phyloP scores from a whole-genome alignment of 2,329 filamentous ascomycete genomes.

The Cordyceps javanica region DNA sequence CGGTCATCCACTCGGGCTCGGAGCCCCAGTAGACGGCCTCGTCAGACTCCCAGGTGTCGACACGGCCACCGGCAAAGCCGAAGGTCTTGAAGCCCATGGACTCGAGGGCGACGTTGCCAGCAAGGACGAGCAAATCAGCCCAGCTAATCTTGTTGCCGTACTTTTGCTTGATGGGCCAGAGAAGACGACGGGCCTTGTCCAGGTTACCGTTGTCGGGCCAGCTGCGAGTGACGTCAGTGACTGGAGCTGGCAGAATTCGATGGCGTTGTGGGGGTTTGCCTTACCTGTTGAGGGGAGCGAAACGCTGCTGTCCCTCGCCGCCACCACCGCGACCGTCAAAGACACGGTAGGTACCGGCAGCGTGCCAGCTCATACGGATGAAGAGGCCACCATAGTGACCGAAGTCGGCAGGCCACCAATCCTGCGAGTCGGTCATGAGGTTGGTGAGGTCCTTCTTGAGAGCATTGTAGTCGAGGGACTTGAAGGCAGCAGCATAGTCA shows the following conservation, averaged over 20 bases:
- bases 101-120: conserved; percentile 72
- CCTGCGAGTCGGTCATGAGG: conserved; percentile 72
- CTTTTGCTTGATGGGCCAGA: conserved; percentile 81
- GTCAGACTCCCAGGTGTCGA: conserved; percentile 69
- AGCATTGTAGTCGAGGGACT: conserved; percentile 58
- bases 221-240: conserved; percentile 29
- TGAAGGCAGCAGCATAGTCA: conserved; percentile 68
- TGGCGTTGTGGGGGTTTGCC: not conserved
- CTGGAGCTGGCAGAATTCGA: not conserved
- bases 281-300: conserved; percentile 63
- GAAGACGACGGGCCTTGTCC: conserved; percentile 72
- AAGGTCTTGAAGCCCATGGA: conserved; percentile 69
- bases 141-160: conserved; percentile 79
- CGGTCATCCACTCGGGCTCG: conserved; percentile 69
- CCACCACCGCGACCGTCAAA: conserved; percentile 69
- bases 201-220: conserved; percentile 76
- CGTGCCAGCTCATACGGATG: conserved; percentile 77
- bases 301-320: conserved; percentile 69
- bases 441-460: conserved; percentile 68
- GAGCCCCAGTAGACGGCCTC: conserved; percentile 73
- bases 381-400: conserved; percentile 78
- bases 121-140: conserved; percentile 66
- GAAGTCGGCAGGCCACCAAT: conserved; percentile 78
- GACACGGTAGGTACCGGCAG: conserved; percentile 70
- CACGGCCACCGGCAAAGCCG: conserved; percentile 66